Evolutionary conservation across 345 rosid genomes (phyloP).

Genomic region (Dipteronia sinensis): DNA sequence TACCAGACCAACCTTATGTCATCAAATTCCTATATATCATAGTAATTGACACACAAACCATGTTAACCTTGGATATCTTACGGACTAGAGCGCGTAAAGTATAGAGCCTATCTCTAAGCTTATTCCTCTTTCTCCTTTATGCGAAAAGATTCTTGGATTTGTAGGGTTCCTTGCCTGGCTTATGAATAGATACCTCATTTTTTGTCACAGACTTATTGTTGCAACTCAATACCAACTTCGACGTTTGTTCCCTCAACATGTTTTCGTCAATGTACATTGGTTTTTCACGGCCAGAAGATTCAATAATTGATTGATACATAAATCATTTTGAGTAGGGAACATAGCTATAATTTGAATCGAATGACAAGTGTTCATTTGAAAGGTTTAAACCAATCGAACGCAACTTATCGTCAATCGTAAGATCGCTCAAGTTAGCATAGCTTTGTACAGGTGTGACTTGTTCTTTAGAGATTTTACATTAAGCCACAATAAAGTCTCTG

Average conservation of each 20-base stretch:
- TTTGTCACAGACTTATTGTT: conserved; percentile 19
- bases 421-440: conserved; percentile 16
- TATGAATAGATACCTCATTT: conserved; percentile 25
- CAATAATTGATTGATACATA: conserved; percentile 24
- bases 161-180: conserved; percentile 32
- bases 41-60: conserved; percentile 6
- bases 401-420: conserved; percentile 27
- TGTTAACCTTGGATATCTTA: conserved; percentile 77
- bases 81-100: conserved; percentile 71
- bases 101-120: conserved; percentile 52
- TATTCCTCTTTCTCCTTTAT: conserved; percentile 75
- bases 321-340: conserved; percentile 20
- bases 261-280: background rate
- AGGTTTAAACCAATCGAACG: conserved; percentile 47
- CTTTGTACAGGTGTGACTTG: background rate
- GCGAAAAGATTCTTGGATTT: conserved; percentile 73
- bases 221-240: conserved; percentile 15
- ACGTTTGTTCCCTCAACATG: conserved; percentile 22
- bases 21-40: too few species aligned
- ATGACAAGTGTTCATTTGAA: conserved; percentile 36
- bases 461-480: conserved; percentile 35
- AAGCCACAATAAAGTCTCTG: conserved; percentile 47
- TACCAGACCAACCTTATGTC: too few species aligned
- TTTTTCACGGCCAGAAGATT: conserved; percentile 26
- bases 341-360: conserved; percentile 26